These are phyloP conservation scores for Salvia rosmarinus DNA, from an alignment of 257 asterid species.

Conservation along the genomic window DNA sequence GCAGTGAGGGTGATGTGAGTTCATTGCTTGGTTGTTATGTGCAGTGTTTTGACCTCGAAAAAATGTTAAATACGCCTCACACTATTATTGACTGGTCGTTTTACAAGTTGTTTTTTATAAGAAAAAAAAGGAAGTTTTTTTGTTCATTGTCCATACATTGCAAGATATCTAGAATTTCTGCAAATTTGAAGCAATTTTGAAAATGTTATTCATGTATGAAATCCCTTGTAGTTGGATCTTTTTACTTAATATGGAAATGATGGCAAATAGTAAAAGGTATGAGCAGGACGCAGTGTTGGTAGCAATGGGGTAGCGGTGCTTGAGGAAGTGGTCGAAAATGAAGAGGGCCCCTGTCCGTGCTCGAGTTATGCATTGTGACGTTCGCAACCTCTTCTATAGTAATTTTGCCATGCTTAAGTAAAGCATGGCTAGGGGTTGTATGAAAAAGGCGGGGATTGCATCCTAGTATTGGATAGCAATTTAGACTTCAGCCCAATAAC, in stretches of 20 bases:
- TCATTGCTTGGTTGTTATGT: background rate
- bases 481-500: conserved; percentile 67
- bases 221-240: background rate
- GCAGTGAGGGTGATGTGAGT: background rate
- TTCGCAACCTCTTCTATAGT: conserved; percentile 77
- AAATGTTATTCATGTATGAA: background rate
- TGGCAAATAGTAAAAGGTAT: conserved; percentile 79
- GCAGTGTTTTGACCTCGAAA: background rate
- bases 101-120: too few species aligned
- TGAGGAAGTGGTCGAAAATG: conserved; percentile 30
- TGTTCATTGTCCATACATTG: background rate
- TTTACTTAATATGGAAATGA: conserved; percentile 55
- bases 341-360: conserved; percentile 78
- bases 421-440: conserved; percentile 58
- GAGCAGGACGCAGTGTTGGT: conserved; percentile 60
- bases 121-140: background rate
- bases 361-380: conserved; percentile 51
- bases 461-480: conserved; percentile 69
- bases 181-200: background rate
- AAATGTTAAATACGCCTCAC: background rate
- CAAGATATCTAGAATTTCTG: background rate
- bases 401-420: conserved; percentile 36
- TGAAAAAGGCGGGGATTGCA: conserved; percentile 69
- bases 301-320: conserved; percentile 48
- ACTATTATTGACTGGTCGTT: background rate